Evolutionary conservation across 1,284 basidiomycete species (phyloP).

Genomic region (Takashimella koratensis): DNA sequence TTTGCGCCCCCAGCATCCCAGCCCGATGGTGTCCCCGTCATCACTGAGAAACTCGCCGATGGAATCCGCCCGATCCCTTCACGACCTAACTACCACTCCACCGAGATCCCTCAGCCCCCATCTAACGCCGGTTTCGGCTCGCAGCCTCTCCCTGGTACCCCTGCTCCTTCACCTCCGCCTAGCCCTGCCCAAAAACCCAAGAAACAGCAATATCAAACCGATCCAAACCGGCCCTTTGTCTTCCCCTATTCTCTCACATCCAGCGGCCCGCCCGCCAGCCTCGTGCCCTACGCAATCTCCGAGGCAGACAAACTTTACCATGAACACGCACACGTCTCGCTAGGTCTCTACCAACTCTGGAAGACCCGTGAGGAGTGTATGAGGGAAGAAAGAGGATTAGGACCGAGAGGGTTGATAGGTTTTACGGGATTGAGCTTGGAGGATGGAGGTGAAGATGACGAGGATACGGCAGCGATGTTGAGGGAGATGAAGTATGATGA

Average conservation of each 20-base stretch:
- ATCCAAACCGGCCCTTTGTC: slow-evolving; percentile 88
- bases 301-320: slow-evolving; percentile 90
- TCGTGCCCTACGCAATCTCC: slow-evolving; percentile 90
- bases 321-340: slow-evolving; percentile 84
- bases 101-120: slow-evolving; percentile 33
- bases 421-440: slow-evolving; percentile 50
- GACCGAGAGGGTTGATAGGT: slow-evolving; percentile 52
- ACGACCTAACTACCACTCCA: slow-evolving; percentile 78
- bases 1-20: slow-evolving; percentile 62
- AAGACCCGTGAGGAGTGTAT: slow-evolving; percentile 90
- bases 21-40: slow-evolving; percentile 41
- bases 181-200: slow-evolving; percentile 76
- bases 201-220: slow-evolving; percentile 98
- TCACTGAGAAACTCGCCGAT: slow-evolving; percentile 68
- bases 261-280: slow-evolving; percentile 37
- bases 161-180: slow-evolving; percentile 83
- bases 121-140: slow-evolving; percentile 6
- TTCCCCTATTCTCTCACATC: slow-evolving; percentile 79
- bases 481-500: slow-evolving; percentile 63
- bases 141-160: slow-evolving; percentile 62
- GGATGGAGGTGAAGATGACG: slow-evolving; percentile 41
- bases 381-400: slow-evolving; percentile 85
- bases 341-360: slow-evolving; percentile 92
- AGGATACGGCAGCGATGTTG: slow-evolving; percentile 53
- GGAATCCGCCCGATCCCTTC: slow-evolving; percentile 87